A percentile compares a stretch with the other conserved stretches of the same genome.
phyloP scores from a whole-genome alignment of 345 rosid species.

The Boechera divaricarpa region DNA sequence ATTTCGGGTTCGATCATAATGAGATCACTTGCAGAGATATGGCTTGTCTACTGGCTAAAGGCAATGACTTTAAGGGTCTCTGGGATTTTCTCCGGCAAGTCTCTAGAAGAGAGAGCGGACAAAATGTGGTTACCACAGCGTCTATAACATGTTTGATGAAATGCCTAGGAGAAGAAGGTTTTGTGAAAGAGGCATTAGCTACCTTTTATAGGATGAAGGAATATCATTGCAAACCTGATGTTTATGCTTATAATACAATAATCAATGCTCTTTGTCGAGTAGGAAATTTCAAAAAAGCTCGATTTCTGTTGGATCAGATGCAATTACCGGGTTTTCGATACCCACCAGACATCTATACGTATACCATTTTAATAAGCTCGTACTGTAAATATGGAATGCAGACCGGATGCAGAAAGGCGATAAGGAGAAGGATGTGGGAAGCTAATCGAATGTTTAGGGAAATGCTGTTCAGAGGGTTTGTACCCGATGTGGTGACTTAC shows the following conservation, averaged over 20 bases:
- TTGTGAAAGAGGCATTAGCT: slow-evolving; percentile 70
- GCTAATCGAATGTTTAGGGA: slow-evolving; percentile 82
- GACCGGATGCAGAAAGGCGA: slow-evolving; percentile 82
- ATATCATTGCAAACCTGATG: slow-evolving; percentile 76
- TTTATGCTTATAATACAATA: slow-evolving; percentile 72
- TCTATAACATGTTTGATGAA: slow-evolving; percentile 89
- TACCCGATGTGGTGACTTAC: slow-evolving; percentile 81
- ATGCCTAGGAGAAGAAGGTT: slow-evolving; percentile 91
- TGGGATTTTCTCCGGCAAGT: slow-evolving; percentile 78
- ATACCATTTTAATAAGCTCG: slow-evolving; percentile 73
- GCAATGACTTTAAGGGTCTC: slow-evolving; percentile 54
- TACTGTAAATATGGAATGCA: slow-evolving; percentile 80
- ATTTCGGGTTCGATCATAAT: slow-evolving; percentile 56
- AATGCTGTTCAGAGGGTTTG: slow-evolving; percentile 84
- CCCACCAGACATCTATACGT: slow-evolving; percentile 72
- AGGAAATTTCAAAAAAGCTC: slow-evolving; percentile 81
- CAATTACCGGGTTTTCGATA: slow-evolving; percentile 83
- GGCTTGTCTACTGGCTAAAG: slow-evolving; percentile 74
- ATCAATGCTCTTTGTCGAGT: slow-evolving; percentile 76
- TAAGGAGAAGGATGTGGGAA: slow-evolving; percentile 84
- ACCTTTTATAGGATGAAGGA: slow-evolving; percentile 78
- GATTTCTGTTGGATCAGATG: slow-evolving; percentile 77
- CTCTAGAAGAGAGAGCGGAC: slow-evolving; percentile 44
- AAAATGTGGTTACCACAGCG: slow-evolving; percentile 51
- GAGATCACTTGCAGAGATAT: slow-evolving; percentile 80